These are phyloP conservation scores for Apiospora malaysiana DNA, from an alignment of 2,329 filamentous ascomycete species.

Conservation along the genomic window DNA sequence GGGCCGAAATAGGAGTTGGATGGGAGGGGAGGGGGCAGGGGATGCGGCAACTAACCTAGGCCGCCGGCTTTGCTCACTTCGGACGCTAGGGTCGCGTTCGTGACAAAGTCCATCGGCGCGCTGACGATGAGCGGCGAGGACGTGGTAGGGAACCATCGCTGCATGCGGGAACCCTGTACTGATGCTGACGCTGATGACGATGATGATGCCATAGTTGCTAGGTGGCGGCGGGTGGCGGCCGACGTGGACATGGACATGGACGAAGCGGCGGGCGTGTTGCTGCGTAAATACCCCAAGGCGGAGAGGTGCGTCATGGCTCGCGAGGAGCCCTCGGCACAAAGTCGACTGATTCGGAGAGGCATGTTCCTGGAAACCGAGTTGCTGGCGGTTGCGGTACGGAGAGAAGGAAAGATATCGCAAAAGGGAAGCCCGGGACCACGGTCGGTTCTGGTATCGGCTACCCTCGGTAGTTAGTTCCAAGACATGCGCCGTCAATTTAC, in stretches of 20 bases:
- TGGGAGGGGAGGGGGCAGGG: neutral
- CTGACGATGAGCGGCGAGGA: conserved; percentile 45
- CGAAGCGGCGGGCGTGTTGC: neutral
- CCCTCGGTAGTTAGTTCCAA: neutral
- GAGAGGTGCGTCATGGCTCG: neutral
- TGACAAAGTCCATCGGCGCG: conserved; percentile 48
- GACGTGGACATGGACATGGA: neutral
- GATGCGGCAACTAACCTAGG: conserved; percentile 38
- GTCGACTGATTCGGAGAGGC: too few species aligned
- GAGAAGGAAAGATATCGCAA: neutral
- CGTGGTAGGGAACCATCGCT: conserved; percentile 44
- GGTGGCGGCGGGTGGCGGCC: neutral
- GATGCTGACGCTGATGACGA: conserved; percentile 1
- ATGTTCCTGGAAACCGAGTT: too few species aligned
- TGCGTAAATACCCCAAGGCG: neutral
- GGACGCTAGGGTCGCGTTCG: conserved; percentile 45
- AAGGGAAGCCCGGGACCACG: neutral
- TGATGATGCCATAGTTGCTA: neutral
- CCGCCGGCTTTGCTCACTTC: conserved; percentile 49
- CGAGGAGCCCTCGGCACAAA: neutral
- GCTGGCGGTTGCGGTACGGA: too few species aligned
- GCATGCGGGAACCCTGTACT: conserved; percentile 30
- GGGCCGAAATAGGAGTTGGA: neutral
- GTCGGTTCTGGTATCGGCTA: conserved; percentile 4
- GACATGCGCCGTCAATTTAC: neutral